Conservation (phyloP, 2,329 filamentous ascomycete species). For the Pseudohalonectria lignicola region DNA sequence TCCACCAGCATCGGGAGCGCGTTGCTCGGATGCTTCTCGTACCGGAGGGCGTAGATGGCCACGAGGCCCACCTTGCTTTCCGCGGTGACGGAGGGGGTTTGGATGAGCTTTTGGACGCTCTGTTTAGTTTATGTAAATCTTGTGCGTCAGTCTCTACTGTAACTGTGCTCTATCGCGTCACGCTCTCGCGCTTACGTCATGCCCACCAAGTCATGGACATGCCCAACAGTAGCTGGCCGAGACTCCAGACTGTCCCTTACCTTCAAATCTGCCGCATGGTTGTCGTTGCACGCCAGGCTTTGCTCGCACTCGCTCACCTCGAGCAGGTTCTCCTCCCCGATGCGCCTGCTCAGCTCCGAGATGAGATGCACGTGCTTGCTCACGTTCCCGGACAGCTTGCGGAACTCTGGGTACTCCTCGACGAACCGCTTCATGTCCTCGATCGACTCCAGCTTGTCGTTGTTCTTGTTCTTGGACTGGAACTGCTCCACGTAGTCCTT, state of each 20-base stretch:
- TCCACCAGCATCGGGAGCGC: conserved; percentile 78
- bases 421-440: conserved; percentile 99
- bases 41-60: conserved; percentile 88
- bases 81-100: conserved; percentile 62
- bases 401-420: conserved; percentile 96
- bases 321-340: conserved; percentile 76
- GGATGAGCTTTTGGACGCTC: conserved; percentile 79
- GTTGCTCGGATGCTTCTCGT: conserved; percentile 77
- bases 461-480: conserved; percentile 94
- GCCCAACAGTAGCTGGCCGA: no score
- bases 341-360: conserved; percentile 79
- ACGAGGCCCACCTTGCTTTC: conserved; percentile 85
- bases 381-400: conserved; percentile 92
- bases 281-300: conserved; percentile 93
- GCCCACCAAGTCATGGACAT: no score
- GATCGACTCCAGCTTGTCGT: conserved; percentile 92
- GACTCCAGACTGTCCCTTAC: conserved; percentile 32
- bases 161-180: no score
- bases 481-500: conserved; percentile 99
- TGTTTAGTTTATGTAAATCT: no score
- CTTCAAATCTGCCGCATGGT: conserved; percentile 84
- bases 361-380: conserved; percentile 97
- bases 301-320: conserved; percentile 97
- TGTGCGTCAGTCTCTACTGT: no score
- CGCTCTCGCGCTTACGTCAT: no score